phyloP scores from a whole-genome alignment of 495 filamentous ascomycete species.

The Penicillium ucsense region DNA sequence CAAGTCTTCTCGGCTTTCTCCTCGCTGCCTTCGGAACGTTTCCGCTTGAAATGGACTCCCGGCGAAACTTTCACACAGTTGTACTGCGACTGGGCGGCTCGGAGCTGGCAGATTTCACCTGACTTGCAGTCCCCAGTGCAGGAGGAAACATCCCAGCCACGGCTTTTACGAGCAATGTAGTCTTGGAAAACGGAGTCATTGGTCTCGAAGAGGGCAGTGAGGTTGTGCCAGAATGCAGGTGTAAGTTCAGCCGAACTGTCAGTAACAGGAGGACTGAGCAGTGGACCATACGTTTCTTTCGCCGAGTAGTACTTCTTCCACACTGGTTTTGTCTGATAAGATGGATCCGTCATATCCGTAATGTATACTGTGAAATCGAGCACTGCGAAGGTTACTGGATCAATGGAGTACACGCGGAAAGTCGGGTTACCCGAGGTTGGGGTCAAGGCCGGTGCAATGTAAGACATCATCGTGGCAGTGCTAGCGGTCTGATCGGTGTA shows the following conservation, averaged over 20 bases:
- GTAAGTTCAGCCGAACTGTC: conserved; percentile 34
- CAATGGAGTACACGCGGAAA: conserved; percentile 46
- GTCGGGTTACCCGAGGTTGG: conserved; percentile 42
- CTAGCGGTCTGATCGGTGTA: conserved; percentile 20
- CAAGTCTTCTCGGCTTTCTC: conserved; percentile 1
- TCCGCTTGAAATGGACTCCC: conserved; percentile 14
- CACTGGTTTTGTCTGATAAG: conserved; percentile 30
- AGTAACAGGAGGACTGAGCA: conserved; percentile 30
- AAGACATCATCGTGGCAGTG: conserved; percentile 38
- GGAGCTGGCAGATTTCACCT: conserved; percentile 30
- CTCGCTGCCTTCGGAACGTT: background rate
- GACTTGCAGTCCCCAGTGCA: conserved; percentile 31
- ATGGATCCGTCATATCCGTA: conserved; percentile 35
- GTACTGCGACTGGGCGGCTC: conserved; percentile 25
- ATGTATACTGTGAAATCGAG: conserved; percentile 43
- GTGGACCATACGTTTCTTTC: conserved; percentile 40
- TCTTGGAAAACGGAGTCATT: conserved; percentile 30
- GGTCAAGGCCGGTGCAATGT: conserved; percentile 43
- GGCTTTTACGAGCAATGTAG: conserved; percentile 27
- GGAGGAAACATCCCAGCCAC: conserved; percentile 25
- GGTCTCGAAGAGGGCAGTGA: conserved; percentile 32
- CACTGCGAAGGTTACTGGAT: conserved; percentile 43
- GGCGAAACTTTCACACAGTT: conserved; percentile 17
- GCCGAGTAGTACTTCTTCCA: conserved; percentile 47
- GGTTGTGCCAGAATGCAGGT: conserved; percentile 48